A percentile compares a stretch with the other conserved stretches of the same genome.
Evolutionary conservation across 352 stramenopile species (phyloP).

Genomic region (Aphanomyces stellatus): DNA sequence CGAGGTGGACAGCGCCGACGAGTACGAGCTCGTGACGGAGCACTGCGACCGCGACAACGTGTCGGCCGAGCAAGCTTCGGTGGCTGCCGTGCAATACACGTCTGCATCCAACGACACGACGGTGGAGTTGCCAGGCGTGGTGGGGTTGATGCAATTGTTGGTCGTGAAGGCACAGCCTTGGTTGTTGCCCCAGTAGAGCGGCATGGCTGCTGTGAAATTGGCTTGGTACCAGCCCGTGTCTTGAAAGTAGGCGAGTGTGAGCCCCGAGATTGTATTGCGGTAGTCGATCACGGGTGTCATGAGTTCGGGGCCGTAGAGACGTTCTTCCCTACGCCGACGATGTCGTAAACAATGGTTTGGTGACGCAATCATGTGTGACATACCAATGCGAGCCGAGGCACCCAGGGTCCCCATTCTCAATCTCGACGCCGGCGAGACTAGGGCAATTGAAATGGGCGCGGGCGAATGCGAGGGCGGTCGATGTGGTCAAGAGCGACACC

Average conservation of each 20-base stretch:
- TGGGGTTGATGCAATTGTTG: not conserved
- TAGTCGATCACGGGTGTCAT: conserved; percentile 21
- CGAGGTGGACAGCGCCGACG: conserved; percentile 30
- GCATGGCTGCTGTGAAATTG: conserved; percentile 3
- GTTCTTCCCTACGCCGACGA: conserved; percentile 25
- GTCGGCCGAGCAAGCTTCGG: conserved; percentile 62
- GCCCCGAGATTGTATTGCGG: conserved; percentile 2
- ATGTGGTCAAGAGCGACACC: conserved; percentile 8
- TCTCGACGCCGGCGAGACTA: conserved; percentile 12
- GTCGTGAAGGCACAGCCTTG: conserved; percentile 12
- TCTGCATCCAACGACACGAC: conserved; percentile 26
- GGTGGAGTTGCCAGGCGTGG: conserved; percentile 24
- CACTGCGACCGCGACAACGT: conserved; percentile 56
- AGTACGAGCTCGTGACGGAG: conserved; percentile 24
- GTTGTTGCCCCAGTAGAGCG: conserved; percentile 7
- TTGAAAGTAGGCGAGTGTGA: conserved; percentile 20
- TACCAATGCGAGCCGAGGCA: conserved; percentile 21
- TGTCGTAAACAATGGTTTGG: no score
- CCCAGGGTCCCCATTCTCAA: conserved; percentile 20
- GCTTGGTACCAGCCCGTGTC: conserved; percentile 21
- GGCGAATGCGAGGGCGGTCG: not conserved
- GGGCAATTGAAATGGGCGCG: conserved; percentile 18
- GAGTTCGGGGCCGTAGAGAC: conserved; percentile 17
- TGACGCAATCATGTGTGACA: not conserved
- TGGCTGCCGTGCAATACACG: conserved; percentile 51